These are phyloP conservation scores for Coccomyxa subellipsoidea DNA, from an alignment of 163 green algal species.

Conservation along the genomic window DNA sequence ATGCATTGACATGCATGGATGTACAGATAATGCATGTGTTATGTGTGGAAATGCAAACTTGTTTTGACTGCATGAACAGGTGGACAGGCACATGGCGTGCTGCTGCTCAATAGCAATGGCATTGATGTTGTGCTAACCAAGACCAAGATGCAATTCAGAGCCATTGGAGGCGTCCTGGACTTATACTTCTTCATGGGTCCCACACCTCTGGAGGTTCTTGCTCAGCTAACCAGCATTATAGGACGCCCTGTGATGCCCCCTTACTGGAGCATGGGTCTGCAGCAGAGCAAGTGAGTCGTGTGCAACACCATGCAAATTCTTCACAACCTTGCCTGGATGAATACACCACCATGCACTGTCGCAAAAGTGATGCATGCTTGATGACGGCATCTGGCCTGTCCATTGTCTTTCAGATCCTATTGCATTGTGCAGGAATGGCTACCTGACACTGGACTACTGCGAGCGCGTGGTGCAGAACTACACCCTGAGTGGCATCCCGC, in stretches of 20 bases:
- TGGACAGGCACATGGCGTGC: conserved; percentile 48
- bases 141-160: conserved; percentile 37
- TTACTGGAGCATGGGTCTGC: conserved; percentile 61
- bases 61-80: conserved; percentile 21
- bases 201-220: conserved; percentile 41
- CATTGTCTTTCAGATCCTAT: too few species aligned
- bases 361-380: background rate
- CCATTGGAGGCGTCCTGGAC: conserved; percentile 27
- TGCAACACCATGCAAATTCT: background rate
- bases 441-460: conserved; percentile 41
- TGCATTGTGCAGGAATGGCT: conserved; percentile 57
- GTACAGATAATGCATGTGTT: background rate
- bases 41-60: background rate
- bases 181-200: conserved; percentile 38
- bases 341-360: too few species aligned
- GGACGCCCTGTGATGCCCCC: conserved; percentile 57
- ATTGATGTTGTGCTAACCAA: conserved; percentile 54
- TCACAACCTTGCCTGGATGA: background rate
- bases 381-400: background rate
- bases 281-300: conserved; percentile 51
- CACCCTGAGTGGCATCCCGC: conserved; percentile 37
- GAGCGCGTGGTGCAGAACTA: conserved; percentile 47
- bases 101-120: conserved; percentile 67
- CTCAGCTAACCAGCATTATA: conserved; percentile 55
- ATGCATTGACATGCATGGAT: background rate